Evolutionary conservation across 768 basidiomycete species (phyloP), one percentile per base, ranked within the genome.

Genomic region (Leccinellum albellum): DNA sequence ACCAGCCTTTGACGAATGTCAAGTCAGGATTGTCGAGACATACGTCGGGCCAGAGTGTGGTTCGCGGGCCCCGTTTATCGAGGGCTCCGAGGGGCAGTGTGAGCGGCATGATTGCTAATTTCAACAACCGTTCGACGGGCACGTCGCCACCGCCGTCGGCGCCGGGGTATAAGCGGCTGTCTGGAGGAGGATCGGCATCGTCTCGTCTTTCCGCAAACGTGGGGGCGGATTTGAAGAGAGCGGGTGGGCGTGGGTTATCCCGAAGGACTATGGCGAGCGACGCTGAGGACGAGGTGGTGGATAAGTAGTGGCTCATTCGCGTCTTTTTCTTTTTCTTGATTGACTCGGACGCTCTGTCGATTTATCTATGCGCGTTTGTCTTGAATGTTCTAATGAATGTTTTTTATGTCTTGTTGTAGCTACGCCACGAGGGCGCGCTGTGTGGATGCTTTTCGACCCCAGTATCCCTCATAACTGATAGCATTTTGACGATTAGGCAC

Each of bases 251-350:
- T 33, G 77, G 79, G 29, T 78, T 86, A 54, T 85, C 88, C 53
- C 81, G 88, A 66, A 80, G 88, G 70, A 90, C 89, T 50, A 87
- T 88, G 86, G 88, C 86, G 42, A 89, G 87, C 66, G 89, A 91
- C 66, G 89, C 89, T 33, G 90, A 92, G 68, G 90, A 91, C 60
- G 82, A 87, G 61, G 74, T 88, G 56, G 76, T 87, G 55, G 72
- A 72, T 4, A 72, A 72, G 58, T 65, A 49, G 56, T 8, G 17
- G 14, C 21, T 32, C 17, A n/a, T n/a, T 37, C 17, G 37, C 8
- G n/a, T 17, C 37, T 9, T 37, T 37, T 37, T 37, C 17, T 37
- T 10, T 37, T n/a, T 37, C 37, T 37, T 26, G 26, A 24, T 44
- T 29, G 48, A 46, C 17, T 31, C 7, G 28, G 28, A 37, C 5